phyloP scores from a whole-genome alignment of 2,329 filamentous ascomycete species.

The Emmonsiellopsis sp. region DNA sequence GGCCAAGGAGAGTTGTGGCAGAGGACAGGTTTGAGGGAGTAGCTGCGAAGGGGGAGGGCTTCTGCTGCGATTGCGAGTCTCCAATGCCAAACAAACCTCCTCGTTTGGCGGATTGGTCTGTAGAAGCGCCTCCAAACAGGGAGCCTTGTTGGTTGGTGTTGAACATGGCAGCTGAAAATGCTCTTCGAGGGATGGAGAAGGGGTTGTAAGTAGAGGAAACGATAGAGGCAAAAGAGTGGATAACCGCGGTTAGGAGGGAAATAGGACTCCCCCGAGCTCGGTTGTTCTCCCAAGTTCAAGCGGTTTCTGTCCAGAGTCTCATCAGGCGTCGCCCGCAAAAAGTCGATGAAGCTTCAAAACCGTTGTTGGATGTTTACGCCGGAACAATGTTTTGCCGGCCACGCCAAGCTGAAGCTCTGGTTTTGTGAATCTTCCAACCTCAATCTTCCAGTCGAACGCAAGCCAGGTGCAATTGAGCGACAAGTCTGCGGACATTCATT shows the following conservation, averaged over 20 bases:
- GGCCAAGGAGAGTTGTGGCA: background rate
- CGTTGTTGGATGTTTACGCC: conserved; percentile 4
- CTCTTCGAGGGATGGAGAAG: no score
- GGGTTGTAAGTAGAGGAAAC: background rate
- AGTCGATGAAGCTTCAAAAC: background rate
- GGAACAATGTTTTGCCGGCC: conserved; percentile 1
- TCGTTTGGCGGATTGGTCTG: conserved; percentile 9
- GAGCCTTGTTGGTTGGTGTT: background rate
- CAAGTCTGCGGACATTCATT: background rate
- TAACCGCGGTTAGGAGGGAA: no score
- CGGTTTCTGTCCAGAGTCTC: no score
- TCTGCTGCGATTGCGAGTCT: conserved; percentile 4
- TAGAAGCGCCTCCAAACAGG: conserved; percentile 1
- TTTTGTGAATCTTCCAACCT: no score
- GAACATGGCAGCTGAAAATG: background rate
- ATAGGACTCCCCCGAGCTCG: no score
- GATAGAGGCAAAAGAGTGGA: no score
- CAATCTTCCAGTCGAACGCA: no score
- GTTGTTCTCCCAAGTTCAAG: no score
- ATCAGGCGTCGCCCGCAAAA: background rate
- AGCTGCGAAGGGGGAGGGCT: background rate
- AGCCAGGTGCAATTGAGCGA: no score
- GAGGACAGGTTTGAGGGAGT: background rate
- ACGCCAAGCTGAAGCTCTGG: background rate
- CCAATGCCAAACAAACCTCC: conserved; percentile 5